Evolutionary conservation across 169 alveolate genomes (phyloP).

Genomic region (Babesia sp.): DNA sequence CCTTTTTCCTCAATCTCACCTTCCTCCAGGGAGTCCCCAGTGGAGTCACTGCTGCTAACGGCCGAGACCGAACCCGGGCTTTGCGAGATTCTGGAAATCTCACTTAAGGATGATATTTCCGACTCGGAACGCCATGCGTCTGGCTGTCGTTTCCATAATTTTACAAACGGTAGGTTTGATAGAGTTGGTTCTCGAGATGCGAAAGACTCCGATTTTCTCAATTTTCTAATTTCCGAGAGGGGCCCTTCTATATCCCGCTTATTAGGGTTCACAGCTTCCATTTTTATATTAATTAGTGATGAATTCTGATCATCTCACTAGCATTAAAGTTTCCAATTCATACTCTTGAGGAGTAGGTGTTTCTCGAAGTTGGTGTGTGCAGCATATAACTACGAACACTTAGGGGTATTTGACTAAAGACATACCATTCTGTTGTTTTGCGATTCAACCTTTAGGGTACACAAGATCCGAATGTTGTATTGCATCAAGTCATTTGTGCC

Average conservation of each 20-base stretch:
- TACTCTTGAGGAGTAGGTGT: no score
- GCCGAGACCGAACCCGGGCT: conserved; percentile 17
- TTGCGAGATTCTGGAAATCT: neutral
- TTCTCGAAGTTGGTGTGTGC: no score
- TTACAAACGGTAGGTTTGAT: neutral
- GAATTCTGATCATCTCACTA: no score
- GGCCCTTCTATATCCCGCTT: conserved; percentile 5
- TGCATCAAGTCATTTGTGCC: no score
- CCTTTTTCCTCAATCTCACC: conserved; percentile 18
- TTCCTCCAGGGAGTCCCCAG: conserved; percentile 12
- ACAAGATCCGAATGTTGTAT: no score
- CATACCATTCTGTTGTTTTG: no score
- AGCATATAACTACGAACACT: no score
- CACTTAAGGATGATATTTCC: neutral
- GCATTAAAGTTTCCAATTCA: no score
- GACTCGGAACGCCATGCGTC: neutral
- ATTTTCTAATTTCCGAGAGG: conserved; percentile 7
- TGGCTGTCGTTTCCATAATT: neutral
- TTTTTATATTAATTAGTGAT: no score
- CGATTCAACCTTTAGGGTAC: no score
- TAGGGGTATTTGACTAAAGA: no score
- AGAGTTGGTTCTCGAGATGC: neutral
- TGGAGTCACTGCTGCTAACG: conserved; percentile 11
- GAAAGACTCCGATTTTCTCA: neutral
- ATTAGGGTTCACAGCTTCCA: no score